Conservation (phyloP, 75 land plant genomes). For the Gnetum montanum region DNA sequence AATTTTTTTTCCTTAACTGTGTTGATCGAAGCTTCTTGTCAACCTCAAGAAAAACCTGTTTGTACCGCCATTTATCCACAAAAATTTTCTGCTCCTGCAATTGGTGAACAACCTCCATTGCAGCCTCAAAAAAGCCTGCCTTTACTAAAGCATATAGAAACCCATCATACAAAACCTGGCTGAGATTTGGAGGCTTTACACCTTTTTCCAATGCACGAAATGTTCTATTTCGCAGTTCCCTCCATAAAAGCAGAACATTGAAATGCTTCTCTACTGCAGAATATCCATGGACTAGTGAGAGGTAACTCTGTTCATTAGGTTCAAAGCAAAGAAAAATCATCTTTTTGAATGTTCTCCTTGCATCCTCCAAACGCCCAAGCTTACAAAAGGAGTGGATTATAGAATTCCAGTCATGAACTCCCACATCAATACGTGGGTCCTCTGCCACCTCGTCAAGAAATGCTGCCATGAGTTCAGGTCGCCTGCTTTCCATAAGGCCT, state of each 20-base stretch:
- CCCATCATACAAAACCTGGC: conserved; percentile 45
- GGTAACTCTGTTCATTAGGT: conserved; percentile 61
- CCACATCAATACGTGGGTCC: conserved; percentile 48
- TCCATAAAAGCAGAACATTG: conserved; percentile 58
- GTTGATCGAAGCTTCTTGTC: conserved; percentile 54
- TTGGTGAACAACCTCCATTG: conserved; percentile 66
- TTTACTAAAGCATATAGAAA: conserved; percentile 56
- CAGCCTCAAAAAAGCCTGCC: conserved; percentile 73
- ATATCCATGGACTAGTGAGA: conserved; percentile 57
- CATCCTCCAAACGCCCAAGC: conserved; percentile 58
- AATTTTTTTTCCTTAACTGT: conserved; percentile 42
- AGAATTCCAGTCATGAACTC: conserved; percentile 73
- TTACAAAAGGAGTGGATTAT: conserved; percentile 71
- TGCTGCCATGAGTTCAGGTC: conserved; percentile 69
- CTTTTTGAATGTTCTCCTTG: conserved; percentile 52
- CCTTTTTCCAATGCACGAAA: conserved; percentile 17
- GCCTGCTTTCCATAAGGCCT: conserved; percentile 45
- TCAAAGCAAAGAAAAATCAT: conserved; percentile 50
- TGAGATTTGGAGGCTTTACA: conserved; percentile 14
- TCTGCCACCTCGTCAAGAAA: conserved; percentile 51
- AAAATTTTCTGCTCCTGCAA: conserved; percentile 47
- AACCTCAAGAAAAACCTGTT: conserved; percentile 66
- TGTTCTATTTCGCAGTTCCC: conserved; percentile 30
- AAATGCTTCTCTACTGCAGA: conserved; percentile 50
- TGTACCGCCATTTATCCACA: conserved; percentile 70